These are phyloP conservation scores for Phoma sp. DNA, from an alignment of 2,329 filamentous ascomycete species.

Conservation along the genomic window DNA sequence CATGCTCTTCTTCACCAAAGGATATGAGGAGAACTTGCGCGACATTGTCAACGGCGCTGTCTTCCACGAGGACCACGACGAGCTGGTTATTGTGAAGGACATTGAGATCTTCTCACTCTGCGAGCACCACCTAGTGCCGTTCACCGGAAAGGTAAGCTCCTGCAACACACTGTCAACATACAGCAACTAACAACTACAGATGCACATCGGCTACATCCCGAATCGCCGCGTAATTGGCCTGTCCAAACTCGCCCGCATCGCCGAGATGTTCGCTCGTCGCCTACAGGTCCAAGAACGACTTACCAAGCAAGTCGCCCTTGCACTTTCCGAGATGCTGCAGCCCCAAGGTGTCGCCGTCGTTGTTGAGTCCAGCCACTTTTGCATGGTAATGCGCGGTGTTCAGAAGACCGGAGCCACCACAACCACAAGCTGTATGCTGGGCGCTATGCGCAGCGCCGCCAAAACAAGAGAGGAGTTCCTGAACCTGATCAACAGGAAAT, in stretches of 20 bases:
- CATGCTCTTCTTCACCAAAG: slow-evolving; percentile 93
- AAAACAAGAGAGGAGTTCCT: slow-evolving; percentile 97
- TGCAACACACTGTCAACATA: background rate
- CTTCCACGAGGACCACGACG: slow-evolving; percentile 95
- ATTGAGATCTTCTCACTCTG: slow-evolving; percentile 95
- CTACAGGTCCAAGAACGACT: slow-evolving; percentile 96
- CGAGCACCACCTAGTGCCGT: slow-evolving; percentile 97
- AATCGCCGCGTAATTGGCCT: slow-evolving; percentile 89
- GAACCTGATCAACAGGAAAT: slow-evolving; percentile 63
- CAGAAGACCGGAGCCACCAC: slow-evolving; percentile 87
- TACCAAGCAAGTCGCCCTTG: slow-evolving; percentile 93
- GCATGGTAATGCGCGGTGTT: slow-evolving; percentile 99
- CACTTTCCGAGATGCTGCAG: slow-evolving; percentile 89
- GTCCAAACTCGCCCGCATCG: slow-evolving; percentile 93
- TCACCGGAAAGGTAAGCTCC: slow-evolving; percentile 80
- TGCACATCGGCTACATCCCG: slow-evolving; percentile 99
- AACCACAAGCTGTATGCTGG: slow-evolving; percentile 97
- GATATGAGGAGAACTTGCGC: slow-evolving; percentile 91
- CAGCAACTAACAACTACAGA: slow-evolving; percentile 60
- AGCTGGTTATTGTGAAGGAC: slow-evolving; percentile 97
- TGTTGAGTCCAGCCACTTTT: slow-evolving; percentile 95
- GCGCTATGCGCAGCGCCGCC: slow-evolving; percentile 88
- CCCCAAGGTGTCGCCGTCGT: slow-evolving; percentile 96
- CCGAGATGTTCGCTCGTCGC: slow-evolving; percentile 93
- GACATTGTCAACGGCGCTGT: slow-evolving; percentile 93